Conservation (phyloP, 441 rosid genomes). For the Biscutella laevigata region DNA sequence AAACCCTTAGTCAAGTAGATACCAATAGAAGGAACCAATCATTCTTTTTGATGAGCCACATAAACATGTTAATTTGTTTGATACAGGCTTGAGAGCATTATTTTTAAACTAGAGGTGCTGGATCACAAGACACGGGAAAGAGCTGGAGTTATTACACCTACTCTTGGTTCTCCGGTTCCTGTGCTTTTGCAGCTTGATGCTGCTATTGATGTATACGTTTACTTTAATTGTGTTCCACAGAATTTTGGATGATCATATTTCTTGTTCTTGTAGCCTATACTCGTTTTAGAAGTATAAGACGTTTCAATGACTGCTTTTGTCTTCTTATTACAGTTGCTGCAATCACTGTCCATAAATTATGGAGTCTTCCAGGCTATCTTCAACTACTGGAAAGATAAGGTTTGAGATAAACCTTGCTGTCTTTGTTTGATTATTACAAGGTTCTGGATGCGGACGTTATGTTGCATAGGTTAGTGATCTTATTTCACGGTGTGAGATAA, state of each 20-base stretch:
- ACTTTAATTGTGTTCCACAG: slow-evolving; percentile 5
- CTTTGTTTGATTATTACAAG: background rate
- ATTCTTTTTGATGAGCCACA: background rate
- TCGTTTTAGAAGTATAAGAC: background rate
- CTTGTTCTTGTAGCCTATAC: background rate
- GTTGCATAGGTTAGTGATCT: background rate
- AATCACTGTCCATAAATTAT: slow-evolving; percentile 49
- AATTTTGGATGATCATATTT: background rate
- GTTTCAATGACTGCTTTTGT: background rate
- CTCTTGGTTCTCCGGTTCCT: slow-evolving; percentile 79
- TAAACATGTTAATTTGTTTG: background rate
- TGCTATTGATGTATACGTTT: slow-evolving; percentile 62
- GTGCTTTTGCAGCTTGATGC: slow-evolving; percentile 71
- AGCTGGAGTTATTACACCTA: slow-evolving; percentile 78
- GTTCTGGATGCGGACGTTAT: background rate
- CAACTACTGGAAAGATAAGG: slow-evolving; percentile 94
- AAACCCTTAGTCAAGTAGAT: background rate
- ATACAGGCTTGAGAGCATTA: slow-evolving; percentile 66
- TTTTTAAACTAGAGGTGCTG: slow-evolving; percentile 85
- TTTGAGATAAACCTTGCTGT: slow-evolving; percentile 23
- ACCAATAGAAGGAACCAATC: background rate
- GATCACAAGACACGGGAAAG: slow-evolving; percentile 97
- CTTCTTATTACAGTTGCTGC: slow-evolving; percentile 54
- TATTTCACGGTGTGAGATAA: background rate
- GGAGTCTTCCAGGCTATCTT: slow-evolving; percentile 63